Conservation (phyloP, 2,329 filamentous ascomycete genomes). For the Fusarium compactum region DNA sequence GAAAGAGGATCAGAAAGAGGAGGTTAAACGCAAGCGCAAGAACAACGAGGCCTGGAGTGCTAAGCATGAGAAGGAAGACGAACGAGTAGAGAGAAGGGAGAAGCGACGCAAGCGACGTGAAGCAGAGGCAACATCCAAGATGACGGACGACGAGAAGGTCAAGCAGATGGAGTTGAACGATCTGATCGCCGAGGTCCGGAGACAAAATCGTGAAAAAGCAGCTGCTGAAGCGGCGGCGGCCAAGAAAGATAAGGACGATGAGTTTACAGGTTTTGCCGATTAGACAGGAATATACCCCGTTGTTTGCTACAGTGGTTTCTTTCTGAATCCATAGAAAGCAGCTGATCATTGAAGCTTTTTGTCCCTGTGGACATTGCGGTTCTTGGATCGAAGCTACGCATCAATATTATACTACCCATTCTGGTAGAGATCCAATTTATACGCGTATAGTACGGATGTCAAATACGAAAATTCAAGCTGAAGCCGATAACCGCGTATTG, state of each 20-base stretch:
- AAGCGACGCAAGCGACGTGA: conserved; percentile 74
- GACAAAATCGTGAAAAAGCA: conserved; percentile 63
- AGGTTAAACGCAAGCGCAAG: conserved; percentile 68
- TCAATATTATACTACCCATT: neutral
- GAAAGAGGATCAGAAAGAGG: conserved; percentile 55
- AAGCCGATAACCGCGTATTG: conserved; percentile 38
- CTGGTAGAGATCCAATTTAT: conserved; percentile 1
- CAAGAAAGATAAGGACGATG: conserved; percentile 58
- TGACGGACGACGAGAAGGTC: conserved; percentile 78
- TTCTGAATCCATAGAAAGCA: neutral
- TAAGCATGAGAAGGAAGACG: conserved; percentile 74
- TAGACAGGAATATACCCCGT: conserved; percentile 50
- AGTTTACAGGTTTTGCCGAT: conserved; percentile 71
- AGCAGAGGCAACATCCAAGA: conserved; percentile 69
- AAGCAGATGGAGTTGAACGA: conserved; percentile 72
- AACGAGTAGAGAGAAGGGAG: conserved; percentile 71
- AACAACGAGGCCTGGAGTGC: conserved; percentile 79
- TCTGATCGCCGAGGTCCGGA: conserved; percentile 73
- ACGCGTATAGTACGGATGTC: conserved; percentile 27
- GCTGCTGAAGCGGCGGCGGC: conserved; percentile 44
- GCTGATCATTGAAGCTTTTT: neutral
- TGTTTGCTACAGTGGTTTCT: neutral
- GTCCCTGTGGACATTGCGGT: neutral
- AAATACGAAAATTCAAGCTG: conserved; percentile 36
- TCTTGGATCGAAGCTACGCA: neutral